Evolutionary conservation across 2,329 filamentous ascomycete genomes (phyloP), one percentile per base, ranked within the genome.

Genomic region (Hymenoscyphus fructigenus): DNA sequence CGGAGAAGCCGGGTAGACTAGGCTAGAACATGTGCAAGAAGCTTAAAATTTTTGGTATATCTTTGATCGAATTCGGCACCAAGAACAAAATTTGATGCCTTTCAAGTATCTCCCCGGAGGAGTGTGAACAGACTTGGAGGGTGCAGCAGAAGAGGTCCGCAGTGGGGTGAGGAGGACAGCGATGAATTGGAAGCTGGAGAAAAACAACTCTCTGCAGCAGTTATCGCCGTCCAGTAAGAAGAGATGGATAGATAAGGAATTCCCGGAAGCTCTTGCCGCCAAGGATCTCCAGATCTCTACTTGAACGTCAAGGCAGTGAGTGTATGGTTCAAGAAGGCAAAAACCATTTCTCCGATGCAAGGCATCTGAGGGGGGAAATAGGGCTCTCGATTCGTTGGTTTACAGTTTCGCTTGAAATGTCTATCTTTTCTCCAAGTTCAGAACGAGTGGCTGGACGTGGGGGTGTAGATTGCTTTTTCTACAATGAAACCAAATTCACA

Each of bases 31-130:
- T 50, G 44, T 20, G 44, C 44, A 20, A 23, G 26, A 14, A 53
- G 47, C 47, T 26, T 53, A 53, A 26, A 26, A 26, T 53, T 23
- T 23, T 17, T 53, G 47, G 23, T 14, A 53, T 10, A 26, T 53
- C 55, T 34, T 29, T 47, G 32, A 41, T 14, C 38, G 41, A 23
- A 26, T 17, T 53, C 59, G 28, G 26, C 41, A 47, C 7, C 28
- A 32, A 7, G n/a, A 9, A 14, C 23, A 12, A 14, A 5, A 26
- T 23, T 23, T 53, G 34, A 32, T 41, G 34, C n/a, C 17, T 41
- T n/a, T 26, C 20, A 41, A 26, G 17, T 41, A 32, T 60, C 26
- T 60, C 59, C 59, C 59, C 59, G 41, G 59, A 60, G 23, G 26
- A 28, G 34, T 38, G 36, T 38, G 36, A 38, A 38, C 36, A 50